Evolutionary conservation across 2,329 filamentous ascomycete species (phyloP), one percentile per base, ranked within the genome.

Genomic region (Colletotrichum salicis): DNA sequence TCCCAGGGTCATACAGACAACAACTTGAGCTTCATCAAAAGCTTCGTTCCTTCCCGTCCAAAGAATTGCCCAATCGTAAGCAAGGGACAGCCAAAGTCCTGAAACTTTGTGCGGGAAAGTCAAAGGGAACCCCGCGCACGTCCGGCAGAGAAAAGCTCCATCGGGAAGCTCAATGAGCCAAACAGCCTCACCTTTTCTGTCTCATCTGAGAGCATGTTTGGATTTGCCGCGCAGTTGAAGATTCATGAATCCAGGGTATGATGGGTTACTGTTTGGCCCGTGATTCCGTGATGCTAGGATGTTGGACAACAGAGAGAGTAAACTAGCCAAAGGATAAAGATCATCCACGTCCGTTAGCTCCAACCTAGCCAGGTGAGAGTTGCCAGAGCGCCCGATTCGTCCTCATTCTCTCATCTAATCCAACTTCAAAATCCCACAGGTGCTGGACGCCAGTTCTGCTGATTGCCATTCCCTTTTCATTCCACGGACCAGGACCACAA

Each of bases 81-180:
- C 19, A 5, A 22, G 11, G n/a, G 8, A 37, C 13, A 22, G 41
- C 11, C 52, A 57, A 48, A n/a, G 37, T 64, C 45, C 55, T 70
- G 60, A 69, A 72, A 72, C 70, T 59, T n/a, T 69, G 19, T 24
- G 35, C 22, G 13, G 33, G 35, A 63, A 69, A 72, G 55, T 64
- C 59, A 64, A 31, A 31, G 48, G 45, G 19, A 55, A 64, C 59
- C 59, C 65, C 70, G 65, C 69, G 65, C 65, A 60, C 22, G 65
- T 56, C 63, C 65, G 65, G 27, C 35, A 10, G 15, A 55, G 63
- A 48, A 19, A n/a, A 51, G 41, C 55, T 29, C 19, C 52, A 24
- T 55, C 41, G 31, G 8, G 55, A 60, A 56, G 22, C 29, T 64
- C 52, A 56, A 37, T 37, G 29, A 19, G 29, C n/a, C 60, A 27